Conservation (phyloP, 2,329 filamentous ascomycete species). For the Cercospora canescens region DNA sequence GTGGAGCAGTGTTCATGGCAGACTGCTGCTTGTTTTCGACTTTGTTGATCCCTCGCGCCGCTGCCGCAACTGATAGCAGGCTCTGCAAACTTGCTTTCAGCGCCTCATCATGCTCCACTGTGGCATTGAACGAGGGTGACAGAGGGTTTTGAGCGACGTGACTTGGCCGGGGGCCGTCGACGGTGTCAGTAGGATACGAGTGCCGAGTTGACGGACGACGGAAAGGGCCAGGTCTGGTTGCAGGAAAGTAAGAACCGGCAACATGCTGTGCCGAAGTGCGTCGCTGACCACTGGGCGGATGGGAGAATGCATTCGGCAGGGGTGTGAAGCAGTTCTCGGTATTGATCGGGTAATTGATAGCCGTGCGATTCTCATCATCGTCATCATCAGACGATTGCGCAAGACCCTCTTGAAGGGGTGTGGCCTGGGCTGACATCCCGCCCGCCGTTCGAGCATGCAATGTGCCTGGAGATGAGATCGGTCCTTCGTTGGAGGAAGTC, state of each 20-base stretch:
- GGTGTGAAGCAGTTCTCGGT: conserved; percentile 68
- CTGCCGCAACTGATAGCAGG: conserved; percentile 89
- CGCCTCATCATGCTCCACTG: conserved; percentile 80
- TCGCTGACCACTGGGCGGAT: conserved; percentile 64
- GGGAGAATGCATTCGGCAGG: conserved; percentile 89
- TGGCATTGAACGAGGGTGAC: conserved; percentile 71
- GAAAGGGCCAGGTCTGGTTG: conserved; percentile 34
- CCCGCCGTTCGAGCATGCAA: conserved; percentile 29
- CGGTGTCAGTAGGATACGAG: conserved; percentile 36
- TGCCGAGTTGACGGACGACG: conserved; percentile 30
- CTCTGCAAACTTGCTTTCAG: conserved; percentile 92
- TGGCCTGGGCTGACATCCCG: conserved; percentile 21
- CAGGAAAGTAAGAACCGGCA: conserved; percentile 46
- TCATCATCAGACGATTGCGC: conserved; percentile 39
- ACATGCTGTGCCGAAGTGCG: conserved; percentile 53
- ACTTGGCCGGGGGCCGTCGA: conserved; percentile 42
- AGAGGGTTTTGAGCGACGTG: conserved; percentile 67
- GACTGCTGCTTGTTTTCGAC: conserved; percentile 37
- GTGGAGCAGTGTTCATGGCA: conserved; percentile 24
- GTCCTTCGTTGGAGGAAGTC: conserved; percentile 63
- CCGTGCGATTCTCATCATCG: conserved; percentile 79
- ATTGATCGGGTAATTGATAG: conserved; percentile 64
- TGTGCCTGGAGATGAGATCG: conserved; percentile 35
- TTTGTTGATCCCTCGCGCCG: conserved; percentile 79
- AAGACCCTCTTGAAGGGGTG: conserved; percentile 43